Evolutionary conservation across 306 rosid genomes (phyloP), one percentile per base, ranked within the genome.

Genomic region (Quercus berberidifolia): DNA sequence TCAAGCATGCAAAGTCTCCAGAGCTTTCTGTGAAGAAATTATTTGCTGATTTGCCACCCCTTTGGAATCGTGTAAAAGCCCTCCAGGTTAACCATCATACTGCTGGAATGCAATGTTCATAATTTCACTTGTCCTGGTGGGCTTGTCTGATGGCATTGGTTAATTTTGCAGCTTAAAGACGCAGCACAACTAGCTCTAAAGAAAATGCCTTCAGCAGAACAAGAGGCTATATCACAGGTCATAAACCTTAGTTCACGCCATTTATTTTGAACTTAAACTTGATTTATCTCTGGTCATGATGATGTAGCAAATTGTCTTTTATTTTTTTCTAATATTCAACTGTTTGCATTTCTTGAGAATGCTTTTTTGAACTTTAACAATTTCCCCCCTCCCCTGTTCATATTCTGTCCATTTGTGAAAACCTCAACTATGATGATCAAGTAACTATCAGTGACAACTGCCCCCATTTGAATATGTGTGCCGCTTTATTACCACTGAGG

Each of bases 151-250:
- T 71, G 79, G 83, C 86, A 75, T 73, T 72, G 57, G 23, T 23
- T 28, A 79, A 69, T 25, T 58, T 71, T 80, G 80, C 93, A 96
- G 98, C 83, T 88, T 81, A 96, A 93, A 89, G 99, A 96, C 83
- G 99, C 96, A 43, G 96, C 98, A 74, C 97, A 93, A 85, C 87
- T 96, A 77, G 99, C 96, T 73, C 90, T 89, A 60, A 96, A 93
- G 93, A 91, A 80, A 87, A 93, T 96, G 99, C 97, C 98, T 78
- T 96, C 99, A 55, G 94, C 97, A 55, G 99, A 96, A 82, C 98
- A 96, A 88, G 99, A 96, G 87, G 99, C 99, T 63, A 81, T 96
- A 76, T 96, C 99, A 77, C 94, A 82, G 92, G 99, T 96, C 76
- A 78, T 38, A 72, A 17, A 64, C 46, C 55, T 77, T 75, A 58